Conservation (phyloP, 345 rosid genomes). For the Populus tremula region DNA sequence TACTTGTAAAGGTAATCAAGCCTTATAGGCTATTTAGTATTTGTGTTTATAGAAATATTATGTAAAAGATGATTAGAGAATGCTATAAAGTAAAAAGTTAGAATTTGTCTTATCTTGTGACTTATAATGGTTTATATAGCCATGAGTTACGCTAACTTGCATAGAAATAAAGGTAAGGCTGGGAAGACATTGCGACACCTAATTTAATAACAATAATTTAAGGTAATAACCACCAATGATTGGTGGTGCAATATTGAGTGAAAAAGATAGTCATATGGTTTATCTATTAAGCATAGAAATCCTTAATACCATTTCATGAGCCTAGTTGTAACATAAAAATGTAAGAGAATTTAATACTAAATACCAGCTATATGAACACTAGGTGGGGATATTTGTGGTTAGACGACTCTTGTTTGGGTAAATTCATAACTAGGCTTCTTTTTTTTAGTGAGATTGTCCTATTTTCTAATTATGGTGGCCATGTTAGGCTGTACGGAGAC, state of each 20-base stretch:
- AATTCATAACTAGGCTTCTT: background rate
- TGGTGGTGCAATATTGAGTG: background rate
- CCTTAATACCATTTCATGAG: background rate
- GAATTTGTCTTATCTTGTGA: background rate
- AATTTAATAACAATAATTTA: background rate
- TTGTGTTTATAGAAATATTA: background rate
- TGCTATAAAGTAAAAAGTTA: background rate
- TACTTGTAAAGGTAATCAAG: too few species aligned
- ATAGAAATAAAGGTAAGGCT: too few species aligned
- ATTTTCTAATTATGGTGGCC: background rate
- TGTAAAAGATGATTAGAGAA: background rate
- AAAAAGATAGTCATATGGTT: background rate
- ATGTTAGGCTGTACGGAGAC: too few species aligned
- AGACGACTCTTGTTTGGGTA: background rate
- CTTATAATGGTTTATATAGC: background rate
- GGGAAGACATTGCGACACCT: background rate
- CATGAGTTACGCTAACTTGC: too few species aligned
- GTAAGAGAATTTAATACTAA: too few species aligned
- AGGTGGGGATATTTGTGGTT: too few species aligned
- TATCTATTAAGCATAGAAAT: background rate
- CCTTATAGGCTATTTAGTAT: too few species aligned
- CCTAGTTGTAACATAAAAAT: too few species aligned
- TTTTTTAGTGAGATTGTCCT: accelerated
- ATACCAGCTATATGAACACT: too few species aligned
- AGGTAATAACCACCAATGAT: background rate